Evolutionary conservation across 768 basidiomycete species (phyloP), one percentile per base, ranked within the genome.

Genomic region (Kwoniella shandongensis): DNA sequence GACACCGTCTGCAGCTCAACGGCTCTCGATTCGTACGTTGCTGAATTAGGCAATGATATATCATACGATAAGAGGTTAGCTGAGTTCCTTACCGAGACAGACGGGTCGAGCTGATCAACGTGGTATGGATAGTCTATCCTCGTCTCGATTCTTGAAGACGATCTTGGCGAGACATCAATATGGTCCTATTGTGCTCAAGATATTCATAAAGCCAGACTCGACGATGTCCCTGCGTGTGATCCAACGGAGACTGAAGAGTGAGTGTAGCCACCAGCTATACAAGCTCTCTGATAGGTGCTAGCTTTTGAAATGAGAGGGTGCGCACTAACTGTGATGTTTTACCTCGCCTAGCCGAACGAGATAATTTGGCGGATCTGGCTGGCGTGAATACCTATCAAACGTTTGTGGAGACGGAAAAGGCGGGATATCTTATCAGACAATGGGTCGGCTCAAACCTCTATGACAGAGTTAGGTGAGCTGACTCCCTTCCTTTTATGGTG

Each of bases 371-470:
- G 2, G 92, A 93, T 74, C 85, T 96, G 35, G 82, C 88, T 2
- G 96, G 97, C 76, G 83, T 93, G 10, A 89, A 92, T 76, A 85
- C 84, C 58, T 93, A 92, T 72, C 90, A 93, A 63, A 81, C 85
- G 0, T 90, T 93, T 54, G 83, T 91, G 3, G 96, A 98, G 78
- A 96, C 92, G 0, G 96, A 97, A 66, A 89, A 88, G 73, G 96
- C 93, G 6, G 96, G 91, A 0, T 98, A 93, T 77, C 83, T 97
- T 27, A 84, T 98, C 51, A 82, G 94, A 20, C 94, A 98, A 75
- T 99, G 91, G 90, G 80, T 91, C 20, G 88, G 90, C 4, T 92
- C 88, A 68, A 97, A 88, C 70, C 80, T 98, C 17, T 99, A 98
- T 74, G 96, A 98, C 75, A 85, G 94, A 52, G 97, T 99, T 70